Percentiles rank a stretch among this genome's conserved stretches.
Evolutionary conservation across 805 yeast genomes (phyloP).

Genomic region (Kazachstania africana): DNA sequence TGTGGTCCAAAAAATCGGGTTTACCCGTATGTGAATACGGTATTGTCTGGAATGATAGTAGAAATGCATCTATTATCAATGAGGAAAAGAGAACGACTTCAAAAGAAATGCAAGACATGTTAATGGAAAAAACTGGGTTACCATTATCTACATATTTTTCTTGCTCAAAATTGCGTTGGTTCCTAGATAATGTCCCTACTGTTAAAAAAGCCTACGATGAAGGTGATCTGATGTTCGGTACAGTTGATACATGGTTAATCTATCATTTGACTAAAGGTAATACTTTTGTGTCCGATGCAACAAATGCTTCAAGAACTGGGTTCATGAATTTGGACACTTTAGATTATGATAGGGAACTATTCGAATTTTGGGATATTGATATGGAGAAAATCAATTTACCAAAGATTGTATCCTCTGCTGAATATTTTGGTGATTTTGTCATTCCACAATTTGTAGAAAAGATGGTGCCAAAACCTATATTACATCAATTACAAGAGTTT

Average conservation of each 20-base stretch:
- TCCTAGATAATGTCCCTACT: constrained; percentile 63
- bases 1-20: constrained; percentile 81
- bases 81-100: constrained; percentile 44
- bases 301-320: constrained; percentile 87
- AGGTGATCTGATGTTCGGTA: constrained; percentile 82
- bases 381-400: constrained; percentile 55
- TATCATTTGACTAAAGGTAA: constrained; percentile 67
- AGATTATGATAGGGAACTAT: constrained; percentile 64
- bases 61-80: constrained; percentile 64
- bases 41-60: constrained; percentile 92
- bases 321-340: constrained; percentile 71
- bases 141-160: constrained; percentile 88
- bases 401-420: constrained; percentile 66
- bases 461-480: constrained; percentile 40
- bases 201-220: constrained; percentile 58
- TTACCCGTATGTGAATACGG: constrained; percentile 68
- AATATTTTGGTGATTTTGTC: constrained; percentile 60
- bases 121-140: constrained; percentile 64
- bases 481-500: constrained; percentile 41
- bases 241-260: constrained; percentile 89
- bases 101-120: constrained; percentile 41
- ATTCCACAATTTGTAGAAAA: constrained; percentile 38
- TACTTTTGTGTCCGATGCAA: constrained; percentile 69
- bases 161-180: constrained; percentile 82
- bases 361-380: constrained; percentile 74